Base-by-base conservation (phyloP, 441 rosid genomes). In the Theobroma grandiflorum region DNA sequence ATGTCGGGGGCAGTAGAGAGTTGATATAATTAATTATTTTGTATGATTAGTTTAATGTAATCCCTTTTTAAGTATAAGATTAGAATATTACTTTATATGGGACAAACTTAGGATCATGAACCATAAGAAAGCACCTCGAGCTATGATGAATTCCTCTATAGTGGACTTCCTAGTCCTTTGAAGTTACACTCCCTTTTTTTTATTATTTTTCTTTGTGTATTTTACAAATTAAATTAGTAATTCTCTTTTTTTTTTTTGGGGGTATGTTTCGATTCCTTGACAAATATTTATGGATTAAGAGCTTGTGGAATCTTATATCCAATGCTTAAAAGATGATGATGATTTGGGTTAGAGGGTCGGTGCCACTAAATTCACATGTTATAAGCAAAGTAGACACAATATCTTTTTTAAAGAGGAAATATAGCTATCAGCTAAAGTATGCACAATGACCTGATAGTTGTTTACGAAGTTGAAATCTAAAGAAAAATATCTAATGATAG, bases 41-140 rank as follows among this genome's bases (percentile, higher is more conserved):
- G 40, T 12, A 45, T 22, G 73, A 66, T 45, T 69, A 45, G 38
- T 69, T 69, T 45, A 45, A 69, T 45, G 72, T 10, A 67, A 67
- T 0, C 10, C 53, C 20, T 15, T 26, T 67, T 43, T 8, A 6
- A 26, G n/a, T n/a, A 66, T n/a, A n/a, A 18, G 16, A 35, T 64
- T 61, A 61, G 18, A 16, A 18, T 55, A 55, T 18, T 55, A 55
- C 31, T 26, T 26, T 26, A n/a, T 26, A 55, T 8, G 4, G 7
- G 22, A 26, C 59, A 53, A 59, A 26, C 64, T 22, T 8, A 22
- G 66, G 66, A 62, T 62, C 66, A 62, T 11, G 3, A 33, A 5
- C 66, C 18, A 33, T 6, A 62, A 31, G 8, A 38, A 64, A 35
- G 43, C 20, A 37, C 68, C 43, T 35, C 43, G 45, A 31, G 33